These are phyloP conservation scores for Apophysomyces sp. DNA, from an alignment of 371 early-diverging fungal genomes.

Conservation along the genomic window DNA sequence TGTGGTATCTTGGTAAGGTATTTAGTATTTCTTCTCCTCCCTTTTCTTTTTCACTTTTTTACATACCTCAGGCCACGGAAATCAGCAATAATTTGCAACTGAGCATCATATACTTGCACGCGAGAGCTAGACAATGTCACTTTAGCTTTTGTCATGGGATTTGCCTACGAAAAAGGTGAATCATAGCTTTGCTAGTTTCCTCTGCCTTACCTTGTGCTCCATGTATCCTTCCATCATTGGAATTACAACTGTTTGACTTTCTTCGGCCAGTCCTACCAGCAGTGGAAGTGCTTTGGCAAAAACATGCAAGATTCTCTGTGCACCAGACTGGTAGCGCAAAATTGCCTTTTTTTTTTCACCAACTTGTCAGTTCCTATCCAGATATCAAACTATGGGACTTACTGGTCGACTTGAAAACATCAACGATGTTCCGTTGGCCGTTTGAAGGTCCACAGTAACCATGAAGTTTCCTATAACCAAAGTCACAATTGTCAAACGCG, in stretches of 20 bases:
- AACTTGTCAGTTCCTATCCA: background rate
- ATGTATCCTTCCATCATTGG: conserved; percentile 69
- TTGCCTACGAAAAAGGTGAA: conserved; percentile 20
- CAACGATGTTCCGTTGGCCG: conserved; percentile 49
- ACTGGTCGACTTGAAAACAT: conserved; percentile 69
- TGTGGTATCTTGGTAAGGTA: conserved; percentile 54
- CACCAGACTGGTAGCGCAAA: conserved; percentile 70
- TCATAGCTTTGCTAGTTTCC: background rate
- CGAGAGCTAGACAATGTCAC: conserved; percentile 62
- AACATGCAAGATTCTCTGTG: conserved; percentile 66
- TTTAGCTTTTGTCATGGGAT: conserved; percentile 65
- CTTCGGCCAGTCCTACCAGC: conserved; percentile 63
- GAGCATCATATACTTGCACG: conserved; percentile 74
- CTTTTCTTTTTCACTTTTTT: background rate
- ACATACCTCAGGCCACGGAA: conserved; percentile 72
- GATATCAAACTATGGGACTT: conserved; percentile 12
- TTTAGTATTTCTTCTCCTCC: background rate
- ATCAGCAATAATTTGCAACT: conserved; percentile 74
- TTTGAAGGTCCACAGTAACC: conserved; percentile 68
- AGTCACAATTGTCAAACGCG: background rate
- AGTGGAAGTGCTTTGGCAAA: conserved; percentile 67
- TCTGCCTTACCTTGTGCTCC: conserved; percentile 53
- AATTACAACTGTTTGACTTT: conserved; percentile 69
- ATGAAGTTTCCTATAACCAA: conserved; percentile 70
- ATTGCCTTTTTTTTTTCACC: conserved; percentile 32